A percentile compares a stretch with the other conserved stretches of the same genome.
These are phyloP conservation scores for Aspergillus persii DNA, from an alignment of 2,329 filamentous ascomycete species.

Conservation along the genomic window DNA sequence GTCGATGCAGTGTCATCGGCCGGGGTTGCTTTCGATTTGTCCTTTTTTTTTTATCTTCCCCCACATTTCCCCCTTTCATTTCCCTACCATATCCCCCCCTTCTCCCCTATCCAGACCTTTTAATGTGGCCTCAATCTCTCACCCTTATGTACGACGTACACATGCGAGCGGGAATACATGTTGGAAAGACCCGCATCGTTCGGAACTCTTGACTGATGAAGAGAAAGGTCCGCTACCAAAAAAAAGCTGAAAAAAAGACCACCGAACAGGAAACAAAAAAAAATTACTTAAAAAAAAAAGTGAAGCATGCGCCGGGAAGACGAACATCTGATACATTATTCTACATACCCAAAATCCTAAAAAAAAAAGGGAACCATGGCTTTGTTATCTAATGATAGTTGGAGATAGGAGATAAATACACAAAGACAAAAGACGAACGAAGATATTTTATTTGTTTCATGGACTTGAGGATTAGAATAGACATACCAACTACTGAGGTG, in stretches of 20 bases:
- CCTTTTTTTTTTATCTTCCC: neutral
- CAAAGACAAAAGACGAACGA: slow-evolving; percentile 10
- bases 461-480: too few species aligned
- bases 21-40: slow-evolving; percentile 7
- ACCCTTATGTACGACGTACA: slow-evolving; percentile 8
- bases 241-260: slow-evolving; percentile 11
- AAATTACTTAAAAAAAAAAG: slow-evolving; percentile 13
- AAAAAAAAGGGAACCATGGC: slow-evolving; percentile 9
- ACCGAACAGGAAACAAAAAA: slow-evolving; percentile 6
- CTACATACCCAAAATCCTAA: neutral
- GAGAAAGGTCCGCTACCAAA: slow-evolving; percentile 14
- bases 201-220: slow-evolving; percentile 17
- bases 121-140: slow-evolving; percentile 23
- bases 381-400: slow-evolving; percentile 17
- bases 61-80: slow-evolving; percentile 1
- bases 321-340: slow-evolving; percentile 5
- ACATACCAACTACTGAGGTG: too few species aligned
- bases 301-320: slow-evolving; percentile 13
- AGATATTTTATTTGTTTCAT: neutral
- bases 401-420: slow-evolving; percentile 10
- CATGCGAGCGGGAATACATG: neutral
- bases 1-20: slow-evolving; percentile 4
- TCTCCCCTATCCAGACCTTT: slow-evolving; percentile 12
- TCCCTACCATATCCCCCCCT: neutral
- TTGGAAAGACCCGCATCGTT: neutral